Evolutionary conservation across 2,329 filamentous ascomycete species (phyloP), one percentile per base, ranked within the genome.

Genomic region (Microdochium paspali): DNA sequence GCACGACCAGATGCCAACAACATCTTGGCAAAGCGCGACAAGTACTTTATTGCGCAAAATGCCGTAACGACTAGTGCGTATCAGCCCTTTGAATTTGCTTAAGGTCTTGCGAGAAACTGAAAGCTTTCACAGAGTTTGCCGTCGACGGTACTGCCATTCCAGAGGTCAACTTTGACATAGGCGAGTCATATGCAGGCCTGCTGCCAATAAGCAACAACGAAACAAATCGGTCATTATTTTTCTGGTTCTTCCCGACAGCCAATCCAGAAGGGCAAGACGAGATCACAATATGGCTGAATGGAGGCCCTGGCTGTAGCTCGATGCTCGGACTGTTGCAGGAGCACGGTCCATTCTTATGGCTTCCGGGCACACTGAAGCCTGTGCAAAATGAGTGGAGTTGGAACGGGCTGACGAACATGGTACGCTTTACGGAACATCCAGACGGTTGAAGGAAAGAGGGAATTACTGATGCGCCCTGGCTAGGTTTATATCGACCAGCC

Each of bases 341-440:
- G 56, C 90, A 89, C 55, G 86, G 87, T 0, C 84, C 86, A 0
- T 84, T 88, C 56, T 49, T 76, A 4, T 87, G 84, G 83, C 77
- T 84, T 58, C 72, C 79, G 12, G 87, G 87, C 28, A 90, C 84
- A 1, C 76, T 72, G 47, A 71, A 72, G 18, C 85, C 85, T 0
- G 71, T 80, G 0, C 66, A 70, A 42, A 90, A 90, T 58, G 73
- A 77, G 0, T 90, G 83, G 68, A 76, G 77, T n/a, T 90, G 85
- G 85, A 78, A 79, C 50, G 84, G 84, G 45, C 65, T 91, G 30
- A 86, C 85, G 46, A 89, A 90, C 62, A 77, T 90, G 57, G 69
- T 28, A 13, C 7, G 26, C n/a, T 28, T 13, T 28, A 13, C 26
- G 7, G 26, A 13, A 28, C 13, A 28, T 28, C 7, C 26, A 7